phyloP scores from a whole-genome alignment of 1,284 basidiomycete genomes.

The Cryptococcus sp. region DNA sequence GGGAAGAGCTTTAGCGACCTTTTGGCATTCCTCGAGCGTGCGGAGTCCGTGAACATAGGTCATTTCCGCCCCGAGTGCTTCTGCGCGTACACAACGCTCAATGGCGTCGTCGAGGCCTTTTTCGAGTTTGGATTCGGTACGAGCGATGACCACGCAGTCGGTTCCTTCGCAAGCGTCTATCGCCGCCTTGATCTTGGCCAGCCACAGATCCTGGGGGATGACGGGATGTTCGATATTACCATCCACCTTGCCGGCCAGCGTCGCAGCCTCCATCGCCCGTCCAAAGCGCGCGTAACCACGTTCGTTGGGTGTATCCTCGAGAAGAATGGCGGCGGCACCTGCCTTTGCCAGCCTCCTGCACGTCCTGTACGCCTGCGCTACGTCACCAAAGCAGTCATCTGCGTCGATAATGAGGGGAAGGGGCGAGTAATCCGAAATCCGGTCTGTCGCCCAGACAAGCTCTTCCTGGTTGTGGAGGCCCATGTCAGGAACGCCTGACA shows the following conservation, averaged over 20 bases:
- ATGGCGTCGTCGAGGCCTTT: slow-evolving; percentile 13
- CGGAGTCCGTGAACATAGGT: slow-evolving; percentile 15
- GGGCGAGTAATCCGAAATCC: slow-evolving; percentile 12
- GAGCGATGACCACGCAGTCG: slow-evolving; percentile 7
- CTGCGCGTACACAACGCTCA: slow-evolving; percentile 12
- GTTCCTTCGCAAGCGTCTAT: slow-evolving; percentile 5
- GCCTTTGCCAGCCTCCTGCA: slow-evolving; percentile 12
- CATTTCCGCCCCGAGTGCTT: slow-evolving; percentile 14
- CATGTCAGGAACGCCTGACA: slow-evolving; percentile 16
- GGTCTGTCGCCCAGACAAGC: slow-evolving; percentile 16
- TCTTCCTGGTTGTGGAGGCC: slow-evolving; percentile 16
- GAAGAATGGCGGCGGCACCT: slow-evolving; percentile 6
- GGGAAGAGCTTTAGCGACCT: slow-evolving; percentile 12
- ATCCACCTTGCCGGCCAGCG: slow-evolving; percentile 8
- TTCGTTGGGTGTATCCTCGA: slow-evolving; percentile 11
- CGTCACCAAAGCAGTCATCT: slow-evolving; percentile 15
- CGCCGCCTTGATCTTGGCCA: slow-evolving; percentile 9
- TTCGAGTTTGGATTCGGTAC: slow-evolving; percentile 16
- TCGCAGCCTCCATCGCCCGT: slow-evolving; percentile 11
- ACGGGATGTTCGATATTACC: slow-evolving; percentile 9
- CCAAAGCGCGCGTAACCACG: slow-evolving; percentile 9
- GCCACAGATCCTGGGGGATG: slow-evolving; percentile 7
- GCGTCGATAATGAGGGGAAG: slow-evolving; percentile 16
- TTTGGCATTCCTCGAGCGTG: slow-evolving; percentile 12
- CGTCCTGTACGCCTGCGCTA: slow-evolving; percentile 13